These are phyloP conservation scores for Liquidambar formosana DNA, from an alignment of 164 flowering plant genomes.

Conservation along the genomic window DNA sequence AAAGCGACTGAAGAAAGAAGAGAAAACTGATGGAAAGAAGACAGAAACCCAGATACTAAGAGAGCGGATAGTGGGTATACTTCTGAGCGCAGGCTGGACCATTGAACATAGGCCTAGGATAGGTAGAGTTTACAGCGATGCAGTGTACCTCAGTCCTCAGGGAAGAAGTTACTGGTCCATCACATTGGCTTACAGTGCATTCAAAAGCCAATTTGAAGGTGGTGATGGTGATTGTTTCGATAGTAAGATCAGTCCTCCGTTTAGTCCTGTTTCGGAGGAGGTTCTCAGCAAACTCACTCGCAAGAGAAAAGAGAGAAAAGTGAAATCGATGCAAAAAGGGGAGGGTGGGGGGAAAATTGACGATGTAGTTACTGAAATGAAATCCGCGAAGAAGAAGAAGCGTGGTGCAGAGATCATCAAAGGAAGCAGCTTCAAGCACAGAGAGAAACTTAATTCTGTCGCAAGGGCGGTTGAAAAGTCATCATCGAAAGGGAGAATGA, in stretches of 20 bases:
- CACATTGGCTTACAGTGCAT: conserved; percentile 59
- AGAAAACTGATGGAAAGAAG: no score
- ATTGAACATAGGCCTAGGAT: conserved; percentile 62
- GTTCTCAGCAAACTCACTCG: conserved; percentile 24
- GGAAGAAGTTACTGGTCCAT: conserved; percentile 78
- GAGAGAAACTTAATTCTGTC: neutral
- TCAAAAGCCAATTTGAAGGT: conserved; percentile 40
- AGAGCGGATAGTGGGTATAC: conserved; percentile 48
- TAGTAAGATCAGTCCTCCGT: conserved; percentile 22
- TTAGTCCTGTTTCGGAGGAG: conserved; percentile 54
- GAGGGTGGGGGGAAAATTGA: neutral
- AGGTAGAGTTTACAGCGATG: conserved; percentile 59
- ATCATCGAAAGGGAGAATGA: conserved; percentile 10
- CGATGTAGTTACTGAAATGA: conserved; percentile 8
- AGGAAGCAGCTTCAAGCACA: neutral
- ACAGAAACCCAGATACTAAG: conserved; percentile 50
- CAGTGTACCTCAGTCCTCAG: conserved; percentile 63
- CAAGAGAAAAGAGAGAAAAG: conserved; percentile 21
- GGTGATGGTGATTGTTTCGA: conserved; percentile 21
- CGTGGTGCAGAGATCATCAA: neutral
- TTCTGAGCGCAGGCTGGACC: conserved; percentile 70
- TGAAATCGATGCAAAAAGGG: conserved; percentile 17
- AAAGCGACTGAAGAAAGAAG: neutral
- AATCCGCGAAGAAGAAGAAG: conserved; percentile 5
- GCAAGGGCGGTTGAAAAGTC: neutral